Conservation (phyloP, 2,329 filamentous ascomycete genomes). For the Penicillium capsulatum region DNA sequence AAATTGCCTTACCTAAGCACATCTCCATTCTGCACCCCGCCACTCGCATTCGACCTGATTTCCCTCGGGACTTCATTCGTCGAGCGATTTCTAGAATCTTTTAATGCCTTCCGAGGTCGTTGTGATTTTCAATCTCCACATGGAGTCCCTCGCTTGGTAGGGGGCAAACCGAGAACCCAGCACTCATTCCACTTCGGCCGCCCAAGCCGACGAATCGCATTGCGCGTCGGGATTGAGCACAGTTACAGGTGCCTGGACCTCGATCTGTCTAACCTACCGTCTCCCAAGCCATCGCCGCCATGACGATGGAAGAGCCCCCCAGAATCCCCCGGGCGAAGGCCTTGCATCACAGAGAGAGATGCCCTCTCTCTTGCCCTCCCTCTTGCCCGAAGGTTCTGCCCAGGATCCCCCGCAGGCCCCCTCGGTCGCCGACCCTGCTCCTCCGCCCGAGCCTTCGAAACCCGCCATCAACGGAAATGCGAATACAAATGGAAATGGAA, state of each 20-base stretch:
- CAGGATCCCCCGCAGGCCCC: conserved; percentile 1
- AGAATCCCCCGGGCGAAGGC: conserved; percentile 2
- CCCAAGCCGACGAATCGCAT: conserved; percentile 4
- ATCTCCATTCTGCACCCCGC: neutral
- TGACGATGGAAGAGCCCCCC: conserved; percentile 17
- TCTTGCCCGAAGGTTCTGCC: neutral
- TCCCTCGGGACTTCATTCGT: no score
- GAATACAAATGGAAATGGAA: conserved; percentile 4
- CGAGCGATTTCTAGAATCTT: neutral
- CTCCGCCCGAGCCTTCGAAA: conserved; percentile 6
- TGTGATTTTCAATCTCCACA: neutral
- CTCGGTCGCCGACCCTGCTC: conserved; percentile 8
- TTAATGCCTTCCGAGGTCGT: neutral
- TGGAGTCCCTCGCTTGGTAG: neutral
- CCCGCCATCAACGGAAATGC: neutral
- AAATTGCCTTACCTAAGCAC: conserved; percentile 2
- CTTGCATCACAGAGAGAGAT: conserved; percentile 1
- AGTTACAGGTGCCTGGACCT: neutral
- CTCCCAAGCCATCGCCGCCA: conserved; percentile 3
- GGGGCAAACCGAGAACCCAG: neutral
- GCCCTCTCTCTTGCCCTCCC: neutral
- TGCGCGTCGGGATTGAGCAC: neutral
- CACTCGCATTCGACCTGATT: neutral
- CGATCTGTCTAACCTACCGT: neutral
- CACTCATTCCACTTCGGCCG: conserved; percentile 1